Evolutionary conservation across 345 rosid genomes (phyloP).

Genomic region (Eucalyptus sideroxylon): DNA sequence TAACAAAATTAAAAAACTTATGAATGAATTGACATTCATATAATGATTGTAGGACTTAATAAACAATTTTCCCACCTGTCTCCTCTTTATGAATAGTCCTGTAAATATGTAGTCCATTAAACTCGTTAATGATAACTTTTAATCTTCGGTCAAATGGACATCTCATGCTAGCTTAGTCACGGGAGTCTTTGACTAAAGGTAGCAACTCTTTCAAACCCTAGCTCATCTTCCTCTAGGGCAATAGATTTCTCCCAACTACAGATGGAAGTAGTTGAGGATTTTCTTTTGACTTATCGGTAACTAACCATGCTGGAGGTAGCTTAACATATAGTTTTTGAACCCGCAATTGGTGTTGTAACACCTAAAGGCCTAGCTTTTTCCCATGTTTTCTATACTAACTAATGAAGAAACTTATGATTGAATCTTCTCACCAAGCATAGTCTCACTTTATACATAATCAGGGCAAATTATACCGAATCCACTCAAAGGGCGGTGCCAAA

Average conservation of each 20-base stretch:
- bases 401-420: not conserved
- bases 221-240: not conserved
- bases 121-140: not conserved
- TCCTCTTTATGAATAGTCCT: not conserved
- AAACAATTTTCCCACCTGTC: accelerated
- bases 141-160: not conserved
- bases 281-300: not conserved
- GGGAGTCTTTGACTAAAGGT: not conserved
- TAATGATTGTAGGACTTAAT: accelerated
- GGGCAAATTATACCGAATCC: not conserved
- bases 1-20: no score
- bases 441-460: not conserved
- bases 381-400: not conserved
- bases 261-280: not conserved
- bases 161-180: not conserved
- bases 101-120: not conserved
- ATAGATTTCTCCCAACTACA: not conserved
- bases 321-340: not conserved
- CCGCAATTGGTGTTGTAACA: not conserved
- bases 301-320: not conserved
- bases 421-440: not conserved
- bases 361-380: not conserved
- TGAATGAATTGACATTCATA: not conserved
- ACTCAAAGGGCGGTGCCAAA: not conserved
- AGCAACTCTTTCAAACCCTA: not conserved